Conservation (phyloP, 2,329 filamentous ascomycete genomes). For the Lachnellula subtilissima region DNA sequence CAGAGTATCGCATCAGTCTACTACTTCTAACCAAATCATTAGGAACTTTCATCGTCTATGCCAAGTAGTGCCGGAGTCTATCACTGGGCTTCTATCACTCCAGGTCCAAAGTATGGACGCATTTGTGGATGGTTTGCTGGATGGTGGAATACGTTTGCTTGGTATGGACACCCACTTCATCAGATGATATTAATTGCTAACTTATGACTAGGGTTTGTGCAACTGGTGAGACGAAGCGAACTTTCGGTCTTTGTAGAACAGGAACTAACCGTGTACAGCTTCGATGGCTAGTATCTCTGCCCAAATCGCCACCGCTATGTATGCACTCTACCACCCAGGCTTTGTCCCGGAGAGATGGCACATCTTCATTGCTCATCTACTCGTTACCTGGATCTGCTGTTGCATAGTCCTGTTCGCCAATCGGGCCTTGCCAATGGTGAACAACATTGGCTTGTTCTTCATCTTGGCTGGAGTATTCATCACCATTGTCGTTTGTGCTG, state of each 20-base stretch:
- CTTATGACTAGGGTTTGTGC: constrained; percentile 15
- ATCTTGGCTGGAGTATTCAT: constrained; percentile 50
- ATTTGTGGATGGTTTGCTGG: constrained; percentile 45
- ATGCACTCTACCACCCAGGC: constrained; percentile 42
- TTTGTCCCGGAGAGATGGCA: constrained; percentile 45
- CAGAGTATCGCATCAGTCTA: background rate
- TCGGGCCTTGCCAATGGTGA: constrained; percentile 45
- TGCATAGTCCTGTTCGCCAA: constrained; percentile 49
- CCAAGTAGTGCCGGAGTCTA: constrained; percentile 37
- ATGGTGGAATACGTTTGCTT: constrained; percentile 48
- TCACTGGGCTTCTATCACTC: constrained; percentile 48
- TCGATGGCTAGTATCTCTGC: constrained; percentile 34
- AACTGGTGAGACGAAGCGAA: constrained; percentile 10
- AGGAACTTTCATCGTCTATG: constrained; percentile 28
- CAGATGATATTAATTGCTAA: background rate
- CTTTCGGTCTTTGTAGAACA: background rate
- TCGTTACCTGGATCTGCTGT: constrained; percentile 43
- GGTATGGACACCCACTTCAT: constrained; percentile 36
- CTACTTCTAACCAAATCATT: background rate
- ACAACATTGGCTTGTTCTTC: constrained; percentile 50
- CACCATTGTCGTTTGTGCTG: constrained; percentile 40
- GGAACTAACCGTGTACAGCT: constrained; percentile 10
- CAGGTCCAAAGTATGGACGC: constrained; percentile 41
- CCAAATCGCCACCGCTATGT: constrained; percentile 44
- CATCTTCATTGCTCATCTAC: constrained; percentile 45